These are phyloP conservation scores for Naganishia sp. DNA, from an alignment of 1,284 basidiomycete species.

Conservation along the genomic window DNA sequence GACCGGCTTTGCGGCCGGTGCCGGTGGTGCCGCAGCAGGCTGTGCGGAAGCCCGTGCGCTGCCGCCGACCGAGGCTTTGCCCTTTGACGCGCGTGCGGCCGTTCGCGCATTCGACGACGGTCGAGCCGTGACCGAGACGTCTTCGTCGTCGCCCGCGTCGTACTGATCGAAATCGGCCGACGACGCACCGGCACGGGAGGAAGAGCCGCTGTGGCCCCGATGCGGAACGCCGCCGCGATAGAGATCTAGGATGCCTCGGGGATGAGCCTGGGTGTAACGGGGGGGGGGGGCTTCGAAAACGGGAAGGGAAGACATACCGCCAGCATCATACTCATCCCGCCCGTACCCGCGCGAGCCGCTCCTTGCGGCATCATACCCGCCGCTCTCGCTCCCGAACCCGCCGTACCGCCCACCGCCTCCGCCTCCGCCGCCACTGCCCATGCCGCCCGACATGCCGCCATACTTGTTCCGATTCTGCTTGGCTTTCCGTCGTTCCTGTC, in stretches of 20 bases:
- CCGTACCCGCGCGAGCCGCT: conserved; percentile 7
- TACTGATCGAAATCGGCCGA: conserved; percentile 83
- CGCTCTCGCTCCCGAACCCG: conserved; percentile 32
- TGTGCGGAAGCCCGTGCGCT: conserved; percentile 42
- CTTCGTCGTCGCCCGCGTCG: conserved; percentile 93
- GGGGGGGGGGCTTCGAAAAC: background rate
- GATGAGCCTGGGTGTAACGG: background rate
- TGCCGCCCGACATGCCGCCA: conserved; percentile 53
- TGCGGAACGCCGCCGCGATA: conserved; percentile 36
- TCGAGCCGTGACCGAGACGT: conserved; percentile 42
- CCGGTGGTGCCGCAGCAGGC: conserved; percentile 50
- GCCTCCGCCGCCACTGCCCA: conserved; percentile 35
- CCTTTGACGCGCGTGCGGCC: conserved; percentile 35
- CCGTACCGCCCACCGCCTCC: conserved; percentile 37
- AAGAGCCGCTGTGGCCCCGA: conserved; percentile 25
- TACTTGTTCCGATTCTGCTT: conserved; percentile 93
- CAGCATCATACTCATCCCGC: conserved; percentile 20
- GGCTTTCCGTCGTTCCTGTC: conserved; percentile 86
- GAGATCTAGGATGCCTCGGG: conserved; percentile 18
- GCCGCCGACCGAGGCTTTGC: background rate
- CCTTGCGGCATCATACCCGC: conserved; percentile 7
- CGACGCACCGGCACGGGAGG: conserved; percentile 40
- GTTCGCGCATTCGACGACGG: background rate
- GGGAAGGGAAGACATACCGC: background rate
- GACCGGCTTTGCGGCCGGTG: conserved; percentile 52